These are phyloP conservation scores for Pseudogymnoascus sp. DNA, from an alignment of 2,329 filamentous ascomycete species.

Conservation along the genomic window DNA sequence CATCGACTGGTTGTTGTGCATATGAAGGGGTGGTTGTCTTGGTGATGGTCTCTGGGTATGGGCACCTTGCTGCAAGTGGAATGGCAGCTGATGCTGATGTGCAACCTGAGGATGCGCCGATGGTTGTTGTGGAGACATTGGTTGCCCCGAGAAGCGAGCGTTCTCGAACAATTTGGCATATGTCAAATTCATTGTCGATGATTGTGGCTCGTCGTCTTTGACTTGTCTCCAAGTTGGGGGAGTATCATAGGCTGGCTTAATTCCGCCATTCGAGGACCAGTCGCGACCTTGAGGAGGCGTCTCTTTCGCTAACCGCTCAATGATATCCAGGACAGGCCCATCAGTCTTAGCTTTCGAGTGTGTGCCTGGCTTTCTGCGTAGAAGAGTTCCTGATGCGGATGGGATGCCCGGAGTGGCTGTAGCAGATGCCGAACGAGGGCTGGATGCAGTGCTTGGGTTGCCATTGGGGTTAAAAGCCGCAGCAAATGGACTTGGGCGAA, in stretches of 20 bases:
- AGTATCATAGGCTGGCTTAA: conserved; percentile 79
- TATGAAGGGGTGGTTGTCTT: conserved; percentile 70
- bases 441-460: conserved; percentile 58
- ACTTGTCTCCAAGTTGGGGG: conserved; percentile 74
- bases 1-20: conserved; percentile 64
- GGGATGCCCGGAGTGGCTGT: conserved; percentile 26
- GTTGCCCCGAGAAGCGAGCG: conserved; percentile 46
- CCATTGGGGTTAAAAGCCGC: conserved; percentile 69
- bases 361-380: conserved; percentile 64
- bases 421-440: conserved; percentile 52
- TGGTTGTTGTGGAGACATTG: conserved; percentile 62
- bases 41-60: conserved; percentile 64
- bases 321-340: conserved; percentile 52
- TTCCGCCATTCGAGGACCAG: conserved; percentile 71
- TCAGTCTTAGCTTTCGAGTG: conserved; percentile 47
- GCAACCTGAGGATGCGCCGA: conserved; percentile 64
- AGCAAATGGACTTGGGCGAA: conserved; percentile 77
- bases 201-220: conserved; percentile 62
- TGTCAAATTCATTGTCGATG: conserved; percentile 56
- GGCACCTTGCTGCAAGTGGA: conserved; percentile 70
- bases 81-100: conserved; percentile 77
- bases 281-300: conserved; percentile 50
- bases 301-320: conserved; percentile 49
- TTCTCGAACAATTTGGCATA: conserved; percentile 77
- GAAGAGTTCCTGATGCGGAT: conserved; percentile 41